phyloP scores from a whole-genome alignment of 768 basidiomycete species.

The Mrakia frigida region DNA sequence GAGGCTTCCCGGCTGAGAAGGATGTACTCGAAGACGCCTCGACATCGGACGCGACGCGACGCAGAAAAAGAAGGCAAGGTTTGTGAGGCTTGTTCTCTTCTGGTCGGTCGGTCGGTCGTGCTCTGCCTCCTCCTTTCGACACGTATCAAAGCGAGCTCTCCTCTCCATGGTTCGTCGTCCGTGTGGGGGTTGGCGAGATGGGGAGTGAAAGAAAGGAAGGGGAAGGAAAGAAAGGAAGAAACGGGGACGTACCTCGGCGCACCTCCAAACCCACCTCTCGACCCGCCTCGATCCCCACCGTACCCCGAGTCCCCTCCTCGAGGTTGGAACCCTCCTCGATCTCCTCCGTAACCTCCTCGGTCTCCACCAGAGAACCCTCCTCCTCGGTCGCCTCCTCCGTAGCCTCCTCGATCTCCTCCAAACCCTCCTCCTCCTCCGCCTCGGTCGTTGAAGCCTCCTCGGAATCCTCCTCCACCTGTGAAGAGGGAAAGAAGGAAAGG shows the following conservation, averaged over 20 bases:
- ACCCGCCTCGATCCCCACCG: constrained; percentile 1
- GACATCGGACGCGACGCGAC: neutral
- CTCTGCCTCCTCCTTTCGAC: too few species aligned
- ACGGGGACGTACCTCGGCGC: constrained; percentile 21
- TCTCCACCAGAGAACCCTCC: constrained; percentile 47
- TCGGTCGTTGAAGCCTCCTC: constrained; percentile 7
- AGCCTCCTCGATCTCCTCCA: constrained; percentile 35
- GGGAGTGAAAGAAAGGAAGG: neutral
- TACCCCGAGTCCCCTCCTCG: constrained; percentile 28
- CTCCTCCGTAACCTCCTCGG: constrained; percentile 53
- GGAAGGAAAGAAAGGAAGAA: neutral
- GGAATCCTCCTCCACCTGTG: constrained; percentile 16
- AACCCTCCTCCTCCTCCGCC: constrained; percentile 44
- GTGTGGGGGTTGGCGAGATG: too few species aligned
- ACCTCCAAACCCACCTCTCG: constrained; percentile 25
- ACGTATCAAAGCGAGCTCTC: too few species aligned
- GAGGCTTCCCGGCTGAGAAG: constrained; percentile 29
- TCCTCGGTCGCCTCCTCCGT: constrained; percentile 37
- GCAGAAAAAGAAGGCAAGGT: neutral
- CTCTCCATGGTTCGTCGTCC: too few species aligned
- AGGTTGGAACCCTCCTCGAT: constrained; percentile 29
- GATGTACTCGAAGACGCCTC: too few species aligned
- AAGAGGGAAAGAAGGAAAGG: constrained; percentile 46
- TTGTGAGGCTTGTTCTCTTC: too few species aligned
- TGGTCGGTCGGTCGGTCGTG: neutral